A percentile compares a stretch with the other conserved stretches of the same genome.
These are phyloP conservation scores for Closterium sp. DNA, from an alignment of 139 green algal species.

Conservation along the genomic window DNA sequence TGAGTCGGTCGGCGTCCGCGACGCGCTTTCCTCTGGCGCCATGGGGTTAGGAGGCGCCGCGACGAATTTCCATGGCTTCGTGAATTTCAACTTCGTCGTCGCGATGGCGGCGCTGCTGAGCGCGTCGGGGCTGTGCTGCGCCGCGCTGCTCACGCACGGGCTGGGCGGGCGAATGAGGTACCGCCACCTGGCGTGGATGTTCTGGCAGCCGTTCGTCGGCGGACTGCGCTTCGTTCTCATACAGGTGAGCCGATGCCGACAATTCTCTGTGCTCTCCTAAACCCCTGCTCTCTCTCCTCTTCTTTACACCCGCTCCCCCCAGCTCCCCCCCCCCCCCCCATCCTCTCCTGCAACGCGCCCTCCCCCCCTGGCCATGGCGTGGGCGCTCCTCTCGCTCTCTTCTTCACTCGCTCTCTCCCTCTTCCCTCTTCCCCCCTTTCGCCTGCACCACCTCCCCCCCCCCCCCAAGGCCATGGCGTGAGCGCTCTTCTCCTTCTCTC, in stretches of 20 bases:
- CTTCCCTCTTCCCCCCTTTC: neutral
- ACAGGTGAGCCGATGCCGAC: constrained; percentile 28
- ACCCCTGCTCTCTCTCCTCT: neutral
- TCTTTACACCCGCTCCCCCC: neutral
- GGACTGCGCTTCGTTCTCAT: constrained; percentile 36
- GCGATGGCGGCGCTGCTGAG: neutral
- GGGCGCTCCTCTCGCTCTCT: neutral
- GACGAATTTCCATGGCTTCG: neutral
- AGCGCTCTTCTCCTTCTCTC: neutral
- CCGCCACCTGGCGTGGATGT: constrained; percentile 22
- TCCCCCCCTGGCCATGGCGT: too few relatives aligned
- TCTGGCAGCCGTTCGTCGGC: constrained; percentile 50
- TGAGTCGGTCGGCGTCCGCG: too few relatives aligned
- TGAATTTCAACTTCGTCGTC: neutral
- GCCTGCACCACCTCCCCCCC: too few relatives aligned
- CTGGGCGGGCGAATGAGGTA: constrained; percentile 23
- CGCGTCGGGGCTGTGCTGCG: neutral
- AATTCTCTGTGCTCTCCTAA: constrained; percentile 1
- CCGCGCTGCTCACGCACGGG: constrained; percentile 41
- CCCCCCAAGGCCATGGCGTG: neutral
- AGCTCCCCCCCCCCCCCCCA: too few relatives aligned
- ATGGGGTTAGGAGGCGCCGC: neutral
- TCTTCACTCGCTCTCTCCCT: neutral
- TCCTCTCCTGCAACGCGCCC: too few relatives aligned
- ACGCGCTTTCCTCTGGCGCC: neutral